phyloP scores from a whole-genome alignment of 1,284 basidiomycete species.

The Rhodotorula sp. region DNA sequence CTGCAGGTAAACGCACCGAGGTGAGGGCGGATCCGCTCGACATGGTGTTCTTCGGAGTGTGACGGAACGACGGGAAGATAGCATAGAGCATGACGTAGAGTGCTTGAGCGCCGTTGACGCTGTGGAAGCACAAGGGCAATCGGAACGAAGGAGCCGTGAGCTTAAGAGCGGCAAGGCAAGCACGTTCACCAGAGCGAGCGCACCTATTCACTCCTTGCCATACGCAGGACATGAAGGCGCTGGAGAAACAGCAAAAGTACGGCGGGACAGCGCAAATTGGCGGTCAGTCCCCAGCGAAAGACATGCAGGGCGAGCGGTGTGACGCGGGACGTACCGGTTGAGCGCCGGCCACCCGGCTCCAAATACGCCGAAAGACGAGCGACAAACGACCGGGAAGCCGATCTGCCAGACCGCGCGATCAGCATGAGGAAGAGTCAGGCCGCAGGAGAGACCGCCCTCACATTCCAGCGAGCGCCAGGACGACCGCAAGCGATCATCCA shows the following conservation, averaged over 20 bases:
- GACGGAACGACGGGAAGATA: slow-evolving; percentile 70
- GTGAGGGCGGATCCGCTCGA: slow-evolving; percentile 13
- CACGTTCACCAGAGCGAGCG: no score
- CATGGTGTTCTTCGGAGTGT: slow-evolving; percentile 63
- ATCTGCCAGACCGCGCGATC: slow-evolving; percentile 33
- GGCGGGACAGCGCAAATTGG: no score
- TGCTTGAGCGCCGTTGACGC: slow-evolving; percentile 27
- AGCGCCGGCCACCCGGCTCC: slow-evolving; percentile 18
- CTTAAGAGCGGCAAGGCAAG: not conserved
- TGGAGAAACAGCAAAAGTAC: no score
- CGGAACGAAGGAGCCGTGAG: not conserved
- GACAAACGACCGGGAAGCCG: slow-evolving; percentile 20
- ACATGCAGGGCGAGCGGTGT: not conserved
- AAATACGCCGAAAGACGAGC: slow-evolving; percentile 20
- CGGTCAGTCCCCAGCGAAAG: not conserved
- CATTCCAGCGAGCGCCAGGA: slow-evolving; percentile 43
- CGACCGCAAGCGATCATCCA: slow-evolving; percentile 49
- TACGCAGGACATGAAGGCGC: slow-evolving; percentile 7
- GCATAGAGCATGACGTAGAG: slow-evolving; percentile 67
- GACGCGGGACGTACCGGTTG: slow-evolving; percentile 14
- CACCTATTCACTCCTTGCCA: slow-evolving; percentile 30
- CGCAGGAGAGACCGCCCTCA: not conserved
- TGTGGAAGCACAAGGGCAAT: slow-evolving; percentile 16
- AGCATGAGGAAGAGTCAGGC: not conserved
- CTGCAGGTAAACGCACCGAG: slow-evolving; percentile 3